Evolutionary conservation across 2,329 filamentous ascomycete species (phyloP), one percentile per base, ranked within the genome.

Genomic region (Scortechinia acanthostroma): DNA sequence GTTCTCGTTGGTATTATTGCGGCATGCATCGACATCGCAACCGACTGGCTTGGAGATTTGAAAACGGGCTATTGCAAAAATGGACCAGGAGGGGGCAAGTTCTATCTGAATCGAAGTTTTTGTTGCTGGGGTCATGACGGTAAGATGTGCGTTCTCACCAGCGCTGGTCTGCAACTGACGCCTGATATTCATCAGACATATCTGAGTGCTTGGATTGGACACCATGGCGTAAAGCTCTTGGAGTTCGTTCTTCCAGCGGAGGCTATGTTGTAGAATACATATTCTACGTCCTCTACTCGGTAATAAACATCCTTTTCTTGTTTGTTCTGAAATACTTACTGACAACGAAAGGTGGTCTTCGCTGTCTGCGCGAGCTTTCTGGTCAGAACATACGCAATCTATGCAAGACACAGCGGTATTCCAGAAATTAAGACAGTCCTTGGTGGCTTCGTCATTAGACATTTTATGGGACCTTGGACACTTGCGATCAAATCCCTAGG

Each of bases 361-460:
- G 78, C 79, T 15, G 64, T 69, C 28, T 73, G 68, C 49, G 79
- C 79, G 16, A 77, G 74, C 49, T 55, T 80, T 43, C 58, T 83
- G 43, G 77, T 82, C 21, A 69, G 72, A 46, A 65, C 65, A 30
- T 83, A 75, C 56, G 77, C 77, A 4, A 64, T 71, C 1, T 80
- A 81, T 59, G 78, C 79, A 25, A 78, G 74, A 55, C 78, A 83
- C 51, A 83, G 78, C 51, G 80, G 80, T 55, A 85, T 85, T 44
- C 79, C 80, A 2, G 80, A 85, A 59, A 82, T 85, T 58, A 85
- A 85, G 60, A 84, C 80, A 2, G 69, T 85, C 1, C 64, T 85
- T 35, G 80, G 80, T 28, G 80, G 80, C 3, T 83, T 83, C 53
- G 77, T 85, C n/a, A 85, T 85, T 42, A 68, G 72, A 28, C 72